phyloP scores from a whole-genome alignment of 202 grass and related monocot genomes.

The Setaria italica region DNA sequence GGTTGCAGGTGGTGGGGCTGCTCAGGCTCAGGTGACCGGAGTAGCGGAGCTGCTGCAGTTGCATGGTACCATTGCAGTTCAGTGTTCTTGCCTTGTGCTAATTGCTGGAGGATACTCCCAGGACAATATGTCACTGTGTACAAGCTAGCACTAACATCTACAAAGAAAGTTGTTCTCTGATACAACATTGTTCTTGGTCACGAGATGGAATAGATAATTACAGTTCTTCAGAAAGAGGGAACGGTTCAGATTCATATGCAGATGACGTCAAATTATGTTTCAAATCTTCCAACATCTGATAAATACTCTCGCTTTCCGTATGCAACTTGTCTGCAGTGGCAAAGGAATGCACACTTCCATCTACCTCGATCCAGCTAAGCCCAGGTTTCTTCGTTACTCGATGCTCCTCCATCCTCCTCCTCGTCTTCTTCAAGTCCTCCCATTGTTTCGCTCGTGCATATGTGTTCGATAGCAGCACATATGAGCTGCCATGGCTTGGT shows the following conservation, averaged over 20 bases:
- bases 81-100: constrained; percentile 23
- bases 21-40: no score
- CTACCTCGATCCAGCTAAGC: constrained; percentile 61
- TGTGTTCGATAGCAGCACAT: constrained; percentile 60
- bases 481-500: constrained; percentile 54
- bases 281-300: constrained; percentile 53
- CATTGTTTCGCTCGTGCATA: constrained; percentile 60
- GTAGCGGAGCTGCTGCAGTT: no score
- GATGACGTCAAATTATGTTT: constrained; percentile 45
- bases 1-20: no score
- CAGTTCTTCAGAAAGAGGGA: constrained; percentile 27
- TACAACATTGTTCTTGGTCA: not conserved
- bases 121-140: constrained; percentile 15
- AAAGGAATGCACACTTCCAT: constrained; percentile 65
- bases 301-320: constrained; percentile 45
- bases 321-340: constrained; percentile 53
- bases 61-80: constrained; percentile 45
- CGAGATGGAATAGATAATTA: not conserved
- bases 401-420: constrained; percentile 54
- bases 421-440: constrained; percentile 54
- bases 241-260: constrained; percentile 38
- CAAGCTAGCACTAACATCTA: not conserved
- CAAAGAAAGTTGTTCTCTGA: not conserved
- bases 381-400: constrained; percentile 55
- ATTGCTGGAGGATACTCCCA: not conserved